Evolutionary conservation across 345 rosid species (phyloP).

Genomic region (Eucalyptus erythrocorys): DNA sequence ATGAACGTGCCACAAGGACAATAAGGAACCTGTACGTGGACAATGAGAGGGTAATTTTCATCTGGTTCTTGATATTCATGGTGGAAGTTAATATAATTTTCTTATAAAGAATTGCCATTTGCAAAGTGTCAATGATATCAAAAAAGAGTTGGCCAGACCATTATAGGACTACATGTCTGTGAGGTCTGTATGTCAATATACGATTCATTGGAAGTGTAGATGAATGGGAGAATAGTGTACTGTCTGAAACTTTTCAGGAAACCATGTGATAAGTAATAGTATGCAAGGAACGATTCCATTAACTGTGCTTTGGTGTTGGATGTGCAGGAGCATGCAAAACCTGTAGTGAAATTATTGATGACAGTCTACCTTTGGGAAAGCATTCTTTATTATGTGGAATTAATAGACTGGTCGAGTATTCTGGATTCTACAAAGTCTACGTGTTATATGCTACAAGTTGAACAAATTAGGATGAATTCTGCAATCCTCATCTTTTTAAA

Average conservation of each 20-base stretch:
- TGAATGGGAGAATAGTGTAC: neutral
- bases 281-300: neutral
- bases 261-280: neutral
- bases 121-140: neutral
- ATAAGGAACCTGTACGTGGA: constrained; percentile 78
- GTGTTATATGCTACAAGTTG: neutral
- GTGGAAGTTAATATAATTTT: neutral
- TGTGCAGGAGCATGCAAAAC: neutral
- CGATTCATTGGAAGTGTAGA: neutral
- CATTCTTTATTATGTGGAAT: neutral
- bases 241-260: neutral
- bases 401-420: neutral
- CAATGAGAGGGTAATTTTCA: constrained; percentile 80
- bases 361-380: neutral
- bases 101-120: neutral
- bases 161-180: neutral
- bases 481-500: neutral
- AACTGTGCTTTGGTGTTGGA: neutral
- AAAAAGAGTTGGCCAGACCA: neutral
- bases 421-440: neutral
- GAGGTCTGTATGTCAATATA: neutral
- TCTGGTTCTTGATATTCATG: neutral
- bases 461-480: neutral
- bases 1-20: constrained; percentile 89
- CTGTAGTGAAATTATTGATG: neutral